Percentiles rank a stretch among this genome's conserved stretches.
Conservation (phyloP, 2,329 filamentous ascomycete species). For the Cladophialophora yegresii region DNA sequence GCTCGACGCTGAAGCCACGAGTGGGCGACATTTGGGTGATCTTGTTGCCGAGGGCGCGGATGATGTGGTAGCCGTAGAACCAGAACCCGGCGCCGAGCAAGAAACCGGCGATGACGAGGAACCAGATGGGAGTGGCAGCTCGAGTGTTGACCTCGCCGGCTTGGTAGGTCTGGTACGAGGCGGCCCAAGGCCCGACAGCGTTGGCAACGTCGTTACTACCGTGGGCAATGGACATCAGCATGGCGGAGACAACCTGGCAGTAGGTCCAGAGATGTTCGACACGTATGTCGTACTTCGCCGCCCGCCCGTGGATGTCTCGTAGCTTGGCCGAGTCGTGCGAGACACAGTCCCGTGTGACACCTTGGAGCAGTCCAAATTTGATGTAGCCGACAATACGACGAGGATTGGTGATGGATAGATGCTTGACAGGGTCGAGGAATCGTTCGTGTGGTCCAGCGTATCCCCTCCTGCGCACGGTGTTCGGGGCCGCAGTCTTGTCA, state of each 20-base stretch:
- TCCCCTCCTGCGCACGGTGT: background rate
- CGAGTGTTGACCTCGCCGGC: conserved; percentile 65
- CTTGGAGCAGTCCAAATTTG: conserved; percentile 23
- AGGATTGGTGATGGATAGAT: conserved; percentile 22
- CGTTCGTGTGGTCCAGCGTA: conserved; percentile 18
- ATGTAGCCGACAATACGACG: conserved; percentile 15
- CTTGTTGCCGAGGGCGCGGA: conserved; percentile 82
- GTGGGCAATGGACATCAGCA: conserved; percentile 57
- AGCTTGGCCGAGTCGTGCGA: conserved; percentile 9
- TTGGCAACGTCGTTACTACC: conserved; percentile 76
- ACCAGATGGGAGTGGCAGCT: conserved; percentile 70
- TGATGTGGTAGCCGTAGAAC: conserved; percentile 80
- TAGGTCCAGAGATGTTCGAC: conserved; percentile 63
- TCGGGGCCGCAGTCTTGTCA: background rate
- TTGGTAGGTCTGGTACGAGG: conserved; percentile 66
- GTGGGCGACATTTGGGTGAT: conserved; percentile 67
- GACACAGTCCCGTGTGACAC: conserved; percentile 12
- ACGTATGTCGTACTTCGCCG: conserved; percentile 67
- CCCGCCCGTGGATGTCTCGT: conserved; percentile 50
- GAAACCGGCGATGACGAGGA: conserved; percentile 66
- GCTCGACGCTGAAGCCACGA: conserved; percentile 69
- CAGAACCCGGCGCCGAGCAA: conserved; percentile 67
- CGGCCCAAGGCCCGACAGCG: conserved; percentile 68
- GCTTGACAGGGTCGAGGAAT: conserved; percentile 23
- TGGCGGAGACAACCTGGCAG: conserved; percentile 56